phyloP scores from a whole-genome alignment of 139 green algal genomes.

The Tetraselmis chui region DNA sequence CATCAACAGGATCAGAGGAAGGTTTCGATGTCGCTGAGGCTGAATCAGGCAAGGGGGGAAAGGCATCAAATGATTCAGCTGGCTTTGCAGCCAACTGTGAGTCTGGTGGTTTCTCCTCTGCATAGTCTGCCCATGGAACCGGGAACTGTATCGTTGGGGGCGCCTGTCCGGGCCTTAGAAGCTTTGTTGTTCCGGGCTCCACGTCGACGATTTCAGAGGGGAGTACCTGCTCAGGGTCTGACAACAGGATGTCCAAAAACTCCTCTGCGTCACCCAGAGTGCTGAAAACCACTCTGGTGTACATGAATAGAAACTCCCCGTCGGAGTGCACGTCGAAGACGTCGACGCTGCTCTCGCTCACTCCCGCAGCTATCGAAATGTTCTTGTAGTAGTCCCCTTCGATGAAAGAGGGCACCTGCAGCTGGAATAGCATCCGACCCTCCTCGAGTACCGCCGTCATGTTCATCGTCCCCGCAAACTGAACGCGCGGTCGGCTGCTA shows the following conservation, averaged over 20 bases:
- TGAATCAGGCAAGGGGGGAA: background rate
- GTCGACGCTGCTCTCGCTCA: background rate
- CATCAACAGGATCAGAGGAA: background rate
- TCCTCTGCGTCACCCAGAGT: background rate
- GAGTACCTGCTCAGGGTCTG: background rate
- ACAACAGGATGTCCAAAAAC: background rate
- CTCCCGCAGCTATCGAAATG: background rate
- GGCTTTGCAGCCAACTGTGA: background rate
- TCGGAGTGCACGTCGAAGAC: background rate
- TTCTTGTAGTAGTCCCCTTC: background rate
- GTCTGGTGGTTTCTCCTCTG: background rate
- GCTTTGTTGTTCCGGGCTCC: background rate
- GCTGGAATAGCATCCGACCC: background rate
- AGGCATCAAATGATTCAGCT: background rate
- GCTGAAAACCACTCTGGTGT: background rate
- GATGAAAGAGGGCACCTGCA: background rate
- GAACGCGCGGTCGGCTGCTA: background rate
- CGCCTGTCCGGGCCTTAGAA: background rate
- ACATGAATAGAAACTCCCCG: background rate
- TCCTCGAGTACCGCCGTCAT: background rate
- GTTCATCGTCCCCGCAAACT: background rate
- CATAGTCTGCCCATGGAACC: background rate
- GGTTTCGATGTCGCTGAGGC: background rate
- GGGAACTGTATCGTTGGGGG: background rate
- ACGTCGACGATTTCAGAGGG: background rate